These are phyloP conservation scores for Talaromyces borbonicus DNA, from an alignment of 495 filamentous ascomycete genomes.

Conservation along the genomic window DNA sequence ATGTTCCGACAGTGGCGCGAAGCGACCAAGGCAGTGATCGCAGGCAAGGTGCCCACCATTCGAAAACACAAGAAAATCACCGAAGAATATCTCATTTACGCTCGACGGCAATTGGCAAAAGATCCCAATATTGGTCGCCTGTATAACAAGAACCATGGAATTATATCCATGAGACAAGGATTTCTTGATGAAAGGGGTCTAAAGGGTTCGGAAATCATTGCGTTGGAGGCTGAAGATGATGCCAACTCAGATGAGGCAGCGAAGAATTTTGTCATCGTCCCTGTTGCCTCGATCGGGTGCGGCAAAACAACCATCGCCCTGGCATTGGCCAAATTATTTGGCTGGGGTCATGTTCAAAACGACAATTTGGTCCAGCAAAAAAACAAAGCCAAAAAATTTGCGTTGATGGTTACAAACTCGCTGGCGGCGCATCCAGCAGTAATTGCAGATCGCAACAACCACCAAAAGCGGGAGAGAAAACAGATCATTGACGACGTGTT, in stretches of 20 bases:
- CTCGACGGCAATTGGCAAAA: slow-evolving; percentile 56
- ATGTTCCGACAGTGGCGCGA: slow-evolving; percentile 99
- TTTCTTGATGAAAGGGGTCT: slow-evolving; percentile 73
- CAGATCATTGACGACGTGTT: slow-evolving; percentile 77
- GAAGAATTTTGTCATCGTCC: slow-evolving; percentile 63
- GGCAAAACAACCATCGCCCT: slow-evolving; percentile 92
- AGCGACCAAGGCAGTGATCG: slow-evolving; percentile 83
- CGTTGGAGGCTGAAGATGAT: slow-evolving; percentile 16
- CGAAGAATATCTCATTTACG: slow-evolving; percentile 78
- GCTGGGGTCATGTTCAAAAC: slow-evolving; percentile 93
- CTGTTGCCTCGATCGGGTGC: slow-evolving; percentile 87
- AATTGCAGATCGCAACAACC: slow-evolving; percentile 91
- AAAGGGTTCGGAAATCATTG: slow-evolving; percentile 78
- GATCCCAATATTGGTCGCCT: slow-evolving; percentile 51
- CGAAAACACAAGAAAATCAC: slow-evolving; percentile 87
- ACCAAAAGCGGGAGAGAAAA: slow-evolving; percentile 72
- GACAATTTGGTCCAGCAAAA: slow-evolving; percentile 81
- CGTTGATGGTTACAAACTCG: slow-evolving; percentile 48
- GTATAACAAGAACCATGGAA: slow-evolving; percentile 88
- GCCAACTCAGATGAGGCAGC: slow-evolving; percentile 31
- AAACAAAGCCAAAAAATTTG: slow-evolving; percentile 63
- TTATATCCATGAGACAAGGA: slow-evolving; percentile 79
- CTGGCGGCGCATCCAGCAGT: slow-evolving; percentile 58
- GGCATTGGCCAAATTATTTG: slow-evolving; percentile 73
- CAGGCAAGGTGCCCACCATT: slow-evolving; percentile 60